A percentile compares a stretch with the other conserved stretches of the same genome.
These are phyloP conservation scores for Plasmopara muralis DNA, from an alignment of 352 stramenopile genomes.

Conservation along the genomic window DNA sequence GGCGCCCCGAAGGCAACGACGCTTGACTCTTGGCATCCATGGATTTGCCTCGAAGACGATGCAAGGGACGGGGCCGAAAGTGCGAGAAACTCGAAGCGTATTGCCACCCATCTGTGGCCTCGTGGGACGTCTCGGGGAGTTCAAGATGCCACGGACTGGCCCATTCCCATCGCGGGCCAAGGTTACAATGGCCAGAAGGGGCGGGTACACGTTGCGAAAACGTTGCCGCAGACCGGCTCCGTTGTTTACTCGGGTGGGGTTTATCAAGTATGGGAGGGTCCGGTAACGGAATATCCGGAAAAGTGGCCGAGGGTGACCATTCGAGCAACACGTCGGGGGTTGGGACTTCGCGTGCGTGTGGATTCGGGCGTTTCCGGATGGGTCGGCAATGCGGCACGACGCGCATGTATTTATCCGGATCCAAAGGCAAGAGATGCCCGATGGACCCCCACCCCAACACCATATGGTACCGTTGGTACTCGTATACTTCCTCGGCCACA, in stretches of 20 bases:
- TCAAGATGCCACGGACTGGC: slow-evolving; percentile 69
- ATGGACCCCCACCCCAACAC: slow-evolving; percentile 71
- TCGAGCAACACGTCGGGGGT: slow-evolving; percentile 21
- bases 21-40: slow-evolving; percentile 21
- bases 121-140: slow-evolving; percentile 10
- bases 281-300: slow-evolving; percentile 49
- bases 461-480: slow-evolving; percentile 66
- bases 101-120: slow-evolving; percentile 50
- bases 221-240: slow-evolving; percentile 21
- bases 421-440: slow-evolving; percentile 61
- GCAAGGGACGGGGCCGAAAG: slow-evolving; percentile 27
- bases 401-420: slow-evolving; percentile 61
- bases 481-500: slow-evolving; percentile 50
- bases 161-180: slow-evolving; percentile 48
- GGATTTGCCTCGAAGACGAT: slow-evolving; percentile 16
- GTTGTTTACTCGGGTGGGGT: slow-evolving; percentile 10
- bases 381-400: slow-evolving; percentile 19
- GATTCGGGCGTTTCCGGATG: slow-evolving; percentile 7
- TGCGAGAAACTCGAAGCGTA: slow-evolving; percentile 62
- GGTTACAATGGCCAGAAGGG: slow-evolving; percentile 2
- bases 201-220: slow-evolving; percentile 6
- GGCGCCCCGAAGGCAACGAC: slow-evolving; percentile 1
- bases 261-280: slow-evolving; percentile 5
- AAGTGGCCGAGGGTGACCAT: slow-evolving; percentile 37
- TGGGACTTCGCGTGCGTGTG: not conserved